Base-by-base conservation (phyloP, 495 filamentous ascomycete species). In the Lindgomyces ingoldianus region DNA sequence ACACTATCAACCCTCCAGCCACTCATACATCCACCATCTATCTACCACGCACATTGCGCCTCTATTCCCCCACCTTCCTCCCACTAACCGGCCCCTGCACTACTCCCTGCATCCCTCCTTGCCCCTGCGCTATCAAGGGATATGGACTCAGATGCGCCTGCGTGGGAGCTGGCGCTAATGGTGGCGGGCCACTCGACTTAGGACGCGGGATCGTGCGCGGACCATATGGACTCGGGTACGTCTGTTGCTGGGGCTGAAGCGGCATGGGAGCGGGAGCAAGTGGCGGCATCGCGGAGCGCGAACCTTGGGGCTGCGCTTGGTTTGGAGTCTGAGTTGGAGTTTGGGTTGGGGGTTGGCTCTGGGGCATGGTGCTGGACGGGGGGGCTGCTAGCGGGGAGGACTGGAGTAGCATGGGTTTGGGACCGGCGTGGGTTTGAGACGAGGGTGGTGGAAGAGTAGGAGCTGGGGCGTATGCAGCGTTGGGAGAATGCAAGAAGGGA, bases 71-170 rank as follows among this genome's bases (percentile, higher is more conserved):
- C n/a, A n/a, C n/a, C n/a, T n/a, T n/a, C n/a, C n/a, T n/a, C n/a
- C n/a, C n/a, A n/a, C n/a, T n/a, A n/a, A n/a, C n/a, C 25, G 36
- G 52, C 45, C 52, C 52, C 14, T 41, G 52, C 4, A 64, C 21
- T 27, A 57, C 19, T 1, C 57, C 53, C 22, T 57, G 29, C 53
- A 57, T 42, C 11, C 50, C 61, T 27, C 4, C 12, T 12, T 29
- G 52, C 16, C 29, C 36, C 1, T 21, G 4, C 11, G 22, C 42
- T 10, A 50, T 36, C 9, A 57, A 57, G 18, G 56, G 56, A 56
- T 66, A 66, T n/a, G 63, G 63, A 48, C 56, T 66, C 1, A 61
- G 21, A 61, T 66, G 63, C 33, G 51, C 27, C n/a, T n/a, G n/a
- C n/a, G n/a, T n/a, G 11, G 64, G 58, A 12, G 64, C 57, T 4